Conservation (phyloP, 2,329 filamentous ascomycete genomes). For the Aspergillus ochraceoroseus region DNA sequence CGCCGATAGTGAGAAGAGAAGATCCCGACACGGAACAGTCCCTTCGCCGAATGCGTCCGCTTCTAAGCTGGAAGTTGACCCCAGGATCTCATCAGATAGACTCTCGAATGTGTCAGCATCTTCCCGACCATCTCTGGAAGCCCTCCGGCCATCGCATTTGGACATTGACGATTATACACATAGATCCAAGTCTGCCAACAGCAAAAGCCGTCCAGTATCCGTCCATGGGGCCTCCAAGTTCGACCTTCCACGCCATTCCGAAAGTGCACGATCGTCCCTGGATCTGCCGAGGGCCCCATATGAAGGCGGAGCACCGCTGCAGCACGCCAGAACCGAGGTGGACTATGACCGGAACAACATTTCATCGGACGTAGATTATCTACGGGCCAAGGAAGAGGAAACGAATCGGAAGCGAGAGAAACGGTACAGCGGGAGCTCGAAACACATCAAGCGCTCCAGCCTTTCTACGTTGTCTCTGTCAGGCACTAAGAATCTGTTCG, state of each 20-base stretch:
- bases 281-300: constrained; percentile 34
- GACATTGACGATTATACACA: constrained; percentile 57
- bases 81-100: constrained; percentile 47
- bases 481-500: constrained; percentile 75
- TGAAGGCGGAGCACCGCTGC: constrained; percentile 34
- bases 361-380: constrained; percentile 74
- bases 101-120: constrained; percentile 53
- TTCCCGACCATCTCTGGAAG: constrained; percentile 66
- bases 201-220: constrained; percentile 69
- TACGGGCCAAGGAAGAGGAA: constrained; percentile 67
- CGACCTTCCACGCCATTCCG: constrained; percentile 68
- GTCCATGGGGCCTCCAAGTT: constrained; percentile 77
- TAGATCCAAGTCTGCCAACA: constrained; percentile 60
- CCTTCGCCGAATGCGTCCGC: constrained; percentile 35
- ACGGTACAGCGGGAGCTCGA: constrained; percentile 54
- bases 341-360: constrained; percentile 53
- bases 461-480: constrained; percentile 63
- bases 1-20: constrained; percentile 26
- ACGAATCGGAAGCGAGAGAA: constrained; percentile 55
- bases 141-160: constrained; percentile 57
- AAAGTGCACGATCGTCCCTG: constrained; percentile 49
- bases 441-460: constrained; percentile 67
- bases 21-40: constrained; percentile 24
- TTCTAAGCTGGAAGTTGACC: constrained; percentile 46
- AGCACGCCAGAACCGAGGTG: constrained; percentile 33